Base-by-base conservation (phyloP, 179 eudicot species). In the Silene vulgaris region DNA sequence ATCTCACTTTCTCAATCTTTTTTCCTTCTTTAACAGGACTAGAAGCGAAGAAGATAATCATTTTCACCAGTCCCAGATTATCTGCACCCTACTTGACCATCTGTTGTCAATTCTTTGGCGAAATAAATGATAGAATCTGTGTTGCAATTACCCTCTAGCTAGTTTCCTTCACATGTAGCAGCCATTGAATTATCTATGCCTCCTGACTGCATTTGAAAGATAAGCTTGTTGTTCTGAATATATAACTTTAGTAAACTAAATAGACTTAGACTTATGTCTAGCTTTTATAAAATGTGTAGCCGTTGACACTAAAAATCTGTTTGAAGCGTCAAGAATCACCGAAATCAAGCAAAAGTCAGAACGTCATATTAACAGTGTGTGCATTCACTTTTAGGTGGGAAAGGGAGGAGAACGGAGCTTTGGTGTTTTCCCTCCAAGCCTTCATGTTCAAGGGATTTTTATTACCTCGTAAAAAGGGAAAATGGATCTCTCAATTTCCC, bases 161-260 rank as follows among this genome's bases (percentile, higher is more conserved):
- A 69, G 65, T 56, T 71, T 4, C 19, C 45, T 0, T 71, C 16
- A 56, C 60, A 64, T 80, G 29, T 40, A 11, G 29, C 50, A 56
- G 32, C 72, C 57, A 8, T 40, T 30, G 6, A 23, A 14, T 37
- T 20, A 40, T 35, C 48, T 37, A 6, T 9, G 32, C n/a, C 60
- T 43, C 73, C n/a, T 72, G 21, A 35, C 57, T 17, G 62, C 7
- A 69, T 61, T 62, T 11, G 63, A 43, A 40, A 40, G 9, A 13
- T 21, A 69, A 29, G 52, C 48, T 48, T 70, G 74, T 32, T 28
- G 52, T 74, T 63, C 28, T 69, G n/a, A 40, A 40, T 40, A 6
- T 40, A 40, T 40, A 40, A 1, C 11, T 8, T 40, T 40, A 1
- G 11, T 8, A 40, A 40, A 40, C 45, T 40, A 40, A 40, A 40